phyloP scores from a whole-genome alignment of 192 early-diverging fungal genomes.

The Coemansia sp. region DNA sequence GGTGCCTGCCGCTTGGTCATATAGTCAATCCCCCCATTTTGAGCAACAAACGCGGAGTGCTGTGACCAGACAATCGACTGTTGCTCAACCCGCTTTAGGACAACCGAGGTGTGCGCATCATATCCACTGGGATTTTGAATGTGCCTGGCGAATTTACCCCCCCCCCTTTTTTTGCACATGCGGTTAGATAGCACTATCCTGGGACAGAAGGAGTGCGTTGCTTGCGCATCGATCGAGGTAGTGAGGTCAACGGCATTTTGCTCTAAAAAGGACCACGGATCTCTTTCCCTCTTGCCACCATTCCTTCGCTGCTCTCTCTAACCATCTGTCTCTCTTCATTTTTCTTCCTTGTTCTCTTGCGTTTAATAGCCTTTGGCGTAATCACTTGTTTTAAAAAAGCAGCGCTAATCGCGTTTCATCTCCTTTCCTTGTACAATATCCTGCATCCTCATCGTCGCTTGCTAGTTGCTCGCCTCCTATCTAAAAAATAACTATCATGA shows the following conservation, averaged over 20 bases:
- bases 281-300: neutral
- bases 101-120: conserved; percentile 1
- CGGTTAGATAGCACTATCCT: conserved; percentile 1
- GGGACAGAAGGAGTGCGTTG: neutral
- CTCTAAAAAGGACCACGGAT: neutral
- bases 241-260: neutral
- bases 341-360: neutral
- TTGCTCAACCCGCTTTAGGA: conserved; percentile 3
- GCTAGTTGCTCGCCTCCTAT: neutral
- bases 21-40: neutral
- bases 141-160: neutral
- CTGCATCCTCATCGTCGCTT: neutral
- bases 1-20: neutral
- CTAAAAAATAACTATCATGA: neutral
- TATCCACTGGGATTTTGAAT: neutral
- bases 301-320: neutral
- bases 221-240: neutral
- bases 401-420: neutral
- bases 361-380: neutral
- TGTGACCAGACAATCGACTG: neutral
- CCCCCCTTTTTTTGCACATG: neutral
- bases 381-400: neutral
- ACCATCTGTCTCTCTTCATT: neutral
- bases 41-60: neutral
- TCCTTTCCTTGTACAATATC: neutral